Evolutionary conservation across 2,329 filamentous ascomycete species (phyloP), one percentile per base, ranked within the genome.

Genomic region (Cercospora sp.): DNA sequence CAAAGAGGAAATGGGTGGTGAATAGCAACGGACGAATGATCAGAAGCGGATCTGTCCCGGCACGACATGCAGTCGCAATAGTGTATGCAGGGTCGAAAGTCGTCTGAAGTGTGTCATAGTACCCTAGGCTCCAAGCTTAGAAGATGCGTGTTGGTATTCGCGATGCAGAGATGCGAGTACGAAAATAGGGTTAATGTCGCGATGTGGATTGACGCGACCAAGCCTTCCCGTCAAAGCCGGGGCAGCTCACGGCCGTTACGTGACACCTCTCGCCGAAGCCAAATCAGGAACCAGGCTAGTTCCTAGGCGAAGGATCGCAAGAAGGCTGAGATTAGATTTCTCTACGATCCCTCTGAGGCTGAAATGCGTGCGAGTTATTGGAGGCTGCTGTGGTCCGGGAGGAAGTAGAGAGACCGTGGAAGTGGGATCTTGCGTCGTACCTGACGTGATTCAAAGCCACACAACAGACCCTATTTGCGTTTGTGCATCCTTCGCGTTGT

Each of bases 241-340:
- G 53, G 66, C 12, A 68, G 40, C 30, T 58, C 28, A 60, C 66
- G 66, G 66, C 51, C 53, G 36, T 48, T 42, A 57, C 31, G 60
- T 18, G 53, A 23, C 30, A 48, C 51, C 60, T 40, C 64, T 71
- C 69, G 67, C 67, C 31, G 26, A 53, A 60, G 64, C 69, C 69
- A 68, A 68, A 60, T 59, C 61, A 51, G 45, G 33, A 20, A 61
- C 42, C 48, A 45, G 51, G 64, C 55, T 65, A 68, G 65, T 60
- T 23, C 20, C 64, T 60, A 33, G 60, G 59, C 51, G 62, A 65
- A 68, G 55, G 66, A 65, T 69, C 36, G 16, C 36, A 62, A 45
- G 33, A 60, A 68, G 69, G 67, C 67, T 69, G 67, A 68, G 63
- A 63, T 69, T 67, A 71, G 69, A 67, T 67, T 68, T 45, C 60